phyloP scores from a whole-genome alignment of 768 basidiomycete species.

The Stropharia rugosoannulata region DNA sequence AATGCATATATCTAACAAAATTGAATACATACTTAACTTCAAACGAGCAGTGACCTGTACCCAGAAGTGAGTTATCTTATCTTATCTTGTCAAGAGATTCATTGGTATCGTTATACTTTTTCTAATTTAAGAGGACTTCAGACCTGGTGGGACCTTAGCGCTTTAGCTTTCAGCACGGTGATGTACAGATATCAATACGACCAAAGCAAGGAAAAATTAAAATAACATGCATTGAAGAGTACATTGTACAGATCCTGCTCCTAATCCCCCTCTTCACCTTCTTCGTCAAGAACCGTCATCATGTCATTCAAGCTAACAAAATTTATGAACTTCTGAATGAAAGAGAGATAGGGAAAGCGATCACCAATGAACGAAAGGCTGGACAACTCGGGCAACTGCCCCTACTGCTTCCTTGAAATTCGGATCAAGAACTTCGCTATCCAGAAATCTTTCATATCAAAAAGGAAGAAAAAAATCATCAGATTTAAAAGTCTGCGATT shows the following conservation, averaged over 20 bases:
- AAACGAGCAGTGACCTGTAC: too few species aligned
- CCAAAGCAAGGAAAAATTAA: too few species aligned
- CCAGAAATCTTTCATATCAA: constrained; percentile 58
- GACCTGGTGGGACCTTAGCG: too few species aligned
- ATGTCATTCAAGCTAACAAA: constrained; percentile 63
- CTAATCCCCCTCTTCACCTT: constrained; percentile 11
- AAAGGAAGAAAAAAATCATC: background rate
- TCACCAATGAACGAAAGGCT: constrained; percentile 81
- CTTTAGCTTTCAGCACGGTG: too few species aligned
- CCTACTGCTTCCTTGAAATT: constrained; percentile 67
- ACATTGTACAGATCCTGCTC: background rate
- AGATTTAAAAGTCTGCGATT: background rate
- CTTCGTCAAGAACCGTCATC: constrained; percentile 46
- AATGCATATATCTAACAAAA: too few species aligned
- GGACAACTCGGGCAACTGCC: constrained; percentile 51
- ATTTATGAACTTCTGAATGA: background rate
- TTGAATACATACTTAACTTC: too few species aligned
- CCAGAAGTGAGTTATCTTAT: too few species aligned
- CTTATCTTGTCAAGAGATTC: too few species aligned
- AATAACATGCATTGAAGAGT: too few species aligned
- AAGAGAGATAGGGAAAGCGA: constrained; percentile 15
- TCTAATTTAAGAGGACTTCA: too few species aligned
- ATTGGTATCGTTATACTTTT: too few species aligned
- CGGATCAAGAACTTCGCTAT: constrained; percentile 66
- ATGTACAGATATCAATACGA: too few species aligned